Evolutionary conservation across 164 flowering plant species (phyloP), one percentile per base, ranked within the genome.

Genomic region (Nymphaea thermarum): DNA sequence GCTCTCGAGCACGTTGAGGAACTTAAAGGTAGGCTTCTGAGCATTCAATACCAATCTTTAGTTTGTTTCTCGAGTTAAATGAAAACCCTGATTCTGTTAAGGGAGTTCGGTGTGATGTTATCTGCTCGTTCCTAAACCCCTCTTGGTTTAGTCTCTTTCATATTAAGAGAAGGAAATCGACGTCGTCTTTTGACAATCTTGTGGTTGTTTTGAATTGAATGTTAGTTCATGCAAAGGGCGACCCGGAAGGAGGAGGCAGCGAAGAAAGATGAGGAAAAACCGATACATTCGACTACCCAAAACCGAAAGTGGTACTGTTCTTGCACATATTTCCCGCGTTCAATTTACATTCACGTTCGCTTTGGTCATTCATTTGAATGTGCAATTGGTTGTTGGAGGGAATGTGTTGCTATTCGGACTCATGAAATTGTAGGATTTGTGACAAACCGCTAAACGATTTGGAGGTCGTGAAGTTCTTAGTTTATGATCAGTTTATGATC

Each of bases 221-320:
- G 6, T 61, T 68, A 91, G 97, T 91, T 89, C 69, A 91, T 91
- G 97, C 96, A 89, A 85, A 85, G 93, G 77, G 91, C 84, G 42
- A 44, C 73, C 62, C 84, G 69, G 76, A 89, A 68, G 70, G 88
- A 83, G 76, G 92, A 84, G 73, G 80, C 80, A 76, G 0, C 75
- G 60, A 79, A 84, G 81, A 77, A 80, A 66, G 89, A 79, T 75
- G 79, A 79, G 60, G 82, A 70, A 11, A 81, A 70, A 69, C 81
- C 83, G 53, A 64, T 65, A 73, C 63, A 80, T 44, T 63, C 79
- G 25, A 65, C 68, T 68, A 68, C 76, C 71, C 68, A 74, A 62
- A 80, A 18, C 42, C 81, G 71, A 75, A 89, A 78, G 79, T 91
- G 97, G 97, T 91, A 83, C 60, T 41, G 65, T 36, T n/a, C 16